Base-by-base conservation (phyloP, 306 rosid genomes). In the Cicer cuneatum region DNA sequence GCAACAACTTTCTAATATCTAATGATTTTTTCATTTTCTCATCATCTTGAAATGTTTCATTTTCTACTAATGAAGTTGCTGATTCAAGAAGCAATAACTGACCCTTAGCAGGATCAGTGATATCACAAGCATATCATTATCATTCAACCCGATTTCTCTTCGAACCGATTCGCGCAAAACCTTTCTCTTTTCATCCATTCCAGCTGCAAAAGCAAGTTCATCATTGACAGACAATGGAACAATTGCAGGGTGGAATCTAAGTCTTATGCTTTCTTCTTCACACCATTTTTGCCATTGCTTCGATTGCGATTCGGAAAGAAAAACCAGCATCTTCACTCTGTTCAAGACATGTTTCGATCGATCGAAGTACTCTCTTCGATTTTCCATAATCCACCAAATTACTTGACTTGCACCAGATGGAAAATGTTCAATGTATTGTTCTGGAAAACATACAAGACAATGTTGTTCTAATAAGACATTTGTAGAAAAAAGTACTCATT, bases 371-470 rank as follows among this genome's bases (percentile, higher is more conserved):
- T 93, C 98, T 74, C 88, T 69, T 11, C 93, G 87, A 71, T 90
- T 93, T 84, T 93, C 98, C 97, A 93, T 90, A 52, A 93, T 88
- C 98, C 98, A 93, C 98, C 98, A 93, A 78, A 87, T 90, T 87
- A 93, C 78, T 84, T 89, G 87, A 80, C 86, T 93, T 42, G 89
- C 97, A 61, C 90, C 91, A 81, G 90, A 84, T 0, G 98, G 97
- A 85, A 87, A 91, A 80, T 64, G 87, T 46, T 82, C 89, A 78
- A 93, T 85, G 65, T 85, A 93, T 76, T 92, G 87, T 69, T 89
- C 98, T 93, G 89, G 12, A 61, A 68, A 80, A 67, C 37, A 76
- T 13, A 54, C 10, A 72, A 72, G 12, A 41, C 11, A 35, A 75
- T 0, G 6, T 6, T 35, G 35, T 43, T 57, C 37, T 21, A 24